Evolutionary conservation across 1,284 basidiomycete genomes (phyloP), one percentile per base, ranked within the genome.

Genomic region (Irpex sp.): DNA sequence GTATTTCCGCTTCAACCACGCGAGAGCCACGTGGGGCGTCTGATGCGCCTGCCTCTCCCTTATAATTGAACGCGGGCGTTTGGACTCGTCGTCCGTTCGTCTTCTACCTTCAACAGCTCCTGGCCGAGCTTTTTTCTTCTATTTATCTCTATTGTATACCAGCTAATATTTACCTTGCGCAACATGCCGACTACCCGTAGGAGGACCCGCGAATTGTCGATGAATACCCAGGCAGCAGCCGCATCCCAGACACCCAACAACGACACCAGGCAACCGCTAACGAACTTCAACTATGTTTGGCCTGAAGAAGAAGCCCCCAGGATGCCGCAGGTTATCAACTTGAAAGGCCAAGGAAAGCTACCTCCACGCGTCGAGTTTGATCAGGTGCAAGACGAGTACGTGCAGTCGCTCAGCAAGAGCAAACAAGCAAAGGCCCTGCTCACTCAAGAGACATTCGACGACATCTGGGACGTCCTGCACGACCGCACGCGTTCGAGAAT

Each of bases 381-480:
- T 56, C 69, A 70, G 33, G 76, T 86, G 65, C 82, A 88, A 65
- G 70, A 75, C 0, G 73, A 73, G 42, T 90, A 90, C 67, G 73
- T 89, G 45, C 64, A 69, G n/a, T 78, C 78, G 12, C 78, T 90
- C 55, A 81, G 80, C 62, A 73, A 78, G 3, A 75, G 80, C 57
- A 85, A 89, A 65, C 82, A 82, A 48, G 79, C 81, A 57, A 90
- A 90, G 72, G 86, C 87, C 9, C 81, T 91, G 61, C 85, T 91
- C 71, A 83, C 83, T 10, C 86, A 87, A 67, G 74, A 73, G 16
- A 78, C 86, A 76, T 89, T 90, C 68, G 84, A 88, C 73, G 76
- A 82, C 59, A 84, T 91, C 72, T 85, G 86, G 80, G 79, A 82
- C 64, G 82, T 86, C 28, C 75, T 91, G 16, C 78, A 82, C 58